Base-by-base conservation (phyloP, 2,329 filamentous ascomycete genomes). In the Periconia digitata region DNA sequence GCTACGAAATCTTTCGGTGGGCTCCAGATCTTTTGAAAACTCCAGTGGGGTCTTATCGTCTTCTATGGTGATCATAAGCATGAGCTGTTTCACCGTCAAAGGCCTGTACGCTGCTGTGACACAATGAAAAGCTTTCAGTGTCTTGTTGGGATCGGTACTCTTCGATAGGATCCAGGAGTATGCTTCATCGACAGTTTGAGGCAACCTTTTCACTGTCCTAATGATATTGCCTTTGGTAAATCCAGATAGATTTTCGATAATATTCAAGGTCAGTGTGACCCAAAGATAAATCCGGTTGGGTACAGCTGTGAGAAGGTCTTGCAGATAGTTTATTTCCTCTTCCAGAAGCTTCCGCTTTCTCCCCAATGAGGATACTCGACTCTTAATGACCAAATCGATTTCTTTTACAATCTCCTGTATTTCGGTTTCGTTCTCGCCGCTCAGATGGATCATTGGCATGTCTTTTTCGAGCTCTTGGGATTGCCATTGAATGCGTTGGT, bases 281-380 rank as follows among this genome's bases (percentile, higher is more conserved):
- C 73, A 76, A 0, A 76, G 63, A 50, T 75, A 76, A 1, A 72
- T 76, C 8, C 67, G 60, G 22, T 74, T 56, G 2, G 60, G 44
- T 41, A 64, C 58, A 15, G 41, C 3, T n/a, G 58, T 64, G 1
- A 76, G 60, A 3, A 59, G 43, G 3, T 64, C 43, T 3, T 51
- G 21, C 10, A 74, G 29, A 34, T 24, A 38, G 5, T 10, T 35
- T 17, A 34, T 15, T 18, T 40, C 41, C 16, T 46, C 44, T 17
- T 18, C 16, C 7, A 10, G n/a, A 24, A 45, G 38, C n/a, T 34
- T 18, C 22, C 20, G 22, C 17, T 36, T 42, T 17, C 21, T 42
- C 16, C 38, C 32, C 12, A 51, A 46, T 12, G 55, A 46, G 0
- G 44, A 6, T 1, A 70, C 41, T 24, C 46, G 55, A 5, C 27